Base-by-base conservation (phyloP, 768 basidiomycete species). In the Calocybe gangraenosa region DNA sequence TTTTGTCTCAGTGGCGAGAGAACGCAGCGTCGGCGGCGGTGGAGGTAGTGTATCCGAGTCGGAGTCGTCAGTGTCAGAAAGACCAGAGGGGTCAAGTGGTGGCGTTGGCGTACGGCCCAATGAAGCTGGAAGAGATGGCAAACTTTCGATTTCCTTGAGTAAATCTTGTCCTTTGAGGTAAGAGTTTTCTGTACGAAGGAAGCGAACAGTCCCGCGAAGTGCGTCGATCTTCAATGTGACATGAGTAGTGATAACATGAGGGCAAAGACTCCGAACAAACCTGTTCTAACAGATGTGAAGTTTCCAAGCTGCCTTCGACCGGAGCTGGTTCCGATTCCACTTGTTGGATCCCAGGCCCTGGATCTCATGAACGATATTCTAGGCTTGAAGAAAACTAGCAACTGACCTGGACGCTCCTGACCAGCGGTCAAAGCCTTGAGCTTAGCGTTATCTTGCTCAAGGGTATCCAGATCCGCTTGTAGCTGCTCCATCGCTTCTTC, bases 401-500 rank as follows among this genome's bases (percentile, higher is more conserved):
- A 52, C 79, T 43, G 56, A 87, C 90, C 73, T 67, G 87, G 85
- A 51, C 81, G 75, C 62, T 90, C 88, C 38, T 79, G 74, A n/a
- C 69, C 75, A 51, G 74, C 78, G 25, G 77, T 75, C 56, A 79
- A 62, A 3, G 76, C 68, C 71, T 89, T 92, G 53, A 97, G 69
- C 63, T 85, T 91, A 3, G 71, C 79, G 60, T 92, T 92, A 55
- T 98, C 94, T 61, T 90, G 83, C 64, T 94, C 92, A 41, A 94
- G 68, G 0, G 73, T 61, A 61, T 96, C 93, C 50, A 96, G 66
- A 56, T 99, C 95, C 1, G 81, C 77, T 59, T 95, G 92, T 8
- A 98, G 65, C 57, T 92, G 90, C 53, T 94, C 93, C 74, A 97
- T 87, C 2, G 92, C 91, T 55, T 95, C 92, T 60, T 92, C 88